A percentile compares a stretch with the other conserved stretches of the same genome.
Conservation (phyloP, 495 filamentous ascomycete genomes). For the Pseudotulostoma volvatum region DNA sequence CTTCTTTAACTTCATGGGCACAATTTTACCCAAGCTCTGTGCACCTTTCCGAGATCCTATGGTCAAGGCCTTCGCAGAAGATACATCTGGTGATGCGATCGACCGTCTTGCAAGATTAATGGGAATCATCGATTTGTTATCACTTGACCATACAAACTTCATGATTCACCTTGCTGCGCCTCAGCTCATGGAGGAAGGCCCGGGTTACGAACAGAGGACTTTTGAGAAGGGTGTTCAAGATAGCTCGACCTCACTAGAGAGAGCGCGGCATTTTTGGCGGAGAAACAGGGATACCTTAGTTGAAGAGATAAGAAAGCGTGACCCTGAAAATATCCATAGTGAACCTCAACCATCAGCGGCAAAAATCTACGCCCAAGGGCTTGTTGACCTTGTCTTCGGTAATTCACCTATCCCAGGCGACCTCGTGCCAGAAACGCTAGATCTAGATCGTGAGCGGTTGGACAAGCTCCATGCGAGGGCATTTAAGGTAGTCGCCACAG, state of each 20-base stretch:
- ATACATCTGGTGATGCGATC: constrained; percentile 63
- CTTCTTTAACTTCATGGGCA: constrained; percentile 82
- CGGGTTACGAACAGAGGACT: constrained; percentile 60
- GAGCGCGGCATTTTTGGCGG: constrained; percentile 57
- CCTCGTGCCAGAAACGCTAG: constrained; percentile 69
- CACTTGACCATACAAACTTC: constrained; percentile 93
- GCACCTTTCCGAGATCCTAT: constrained; percentile 78
- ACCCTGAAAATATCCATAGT: constrained; percentile 48
- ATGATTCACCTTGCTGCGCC: constrained; percentile 69
- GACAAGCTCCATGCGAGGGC: constrained; percentile 46
- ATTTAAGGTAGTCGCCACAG: constrained; percentile 62
- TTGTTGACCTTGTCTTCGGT: constrained; percentile 47
- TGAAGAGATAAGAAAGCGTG: constrained; percentile 53
- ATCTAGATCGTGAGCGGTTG: constrained; percentile 60
- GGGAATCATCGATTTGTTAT: constrained; percentile 73
- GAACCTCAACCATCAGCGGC: constrained; percentile 25
- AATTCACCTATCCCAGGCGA: constrained; percentile 36
- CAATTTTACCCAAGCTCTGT: constrained; percentile 82
- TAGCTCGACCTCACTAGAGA: constrained; percentile 38
- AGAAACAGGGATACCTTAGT: constrained; percentile 49
- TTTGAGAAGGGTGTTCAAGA: constrained; percentile 57
- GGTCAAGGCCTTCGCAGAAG: constrained; percentile 60
- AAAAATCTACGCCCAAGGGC: constrained; percentile 66
- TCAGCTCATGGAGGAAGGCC: constrained; percentile 62
- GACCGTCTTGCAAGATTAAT: constrained; percentile 70